phyloP scores from a whole-genome alignment of 2,329 filamentous ascomycete genomes.

The Pyrenophora tritici-repentis region DNA sequence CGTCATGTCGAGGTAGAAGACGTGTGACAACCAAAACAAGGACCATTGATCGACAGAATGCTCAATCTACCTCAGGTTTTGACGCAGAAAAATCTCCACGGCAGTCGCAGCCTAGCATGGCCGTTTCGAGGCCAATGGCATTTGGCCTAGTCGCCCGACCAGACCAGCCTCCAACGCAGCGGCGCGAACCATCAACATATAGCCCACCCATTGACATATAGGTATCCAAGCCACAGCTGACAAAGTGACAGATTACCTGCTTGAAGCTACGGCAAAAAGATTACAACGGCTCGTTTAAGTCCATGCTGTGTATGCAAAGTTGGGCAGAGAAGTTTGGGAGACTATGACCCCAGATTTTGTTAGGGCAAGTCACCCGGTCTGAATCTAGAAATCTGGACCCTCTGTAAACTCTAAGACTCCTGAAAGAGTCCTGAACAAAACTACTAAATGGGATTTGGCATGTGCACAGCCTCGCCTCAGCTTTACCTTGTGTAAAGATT shows the following conservation, averaged over 20 bases:
- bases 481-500: background rate
- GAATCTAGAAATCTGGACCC: no score
- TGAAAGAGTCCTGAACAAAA: background rate
- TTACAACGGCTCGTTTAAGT: background rate
- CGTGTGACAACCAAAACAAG: background rate
- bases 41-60: no score
- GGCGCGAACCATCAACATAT: conserved; percentile 3
- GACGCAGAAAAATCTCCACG: background rate
- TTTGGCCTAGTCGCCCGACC: background rate
- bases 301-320: background rate
- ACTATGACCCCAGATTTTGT: background rate
- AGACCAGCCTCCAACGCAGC: conserved; percentile 1
- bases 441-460: background rate
- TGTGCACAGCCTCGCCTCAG: background rate
- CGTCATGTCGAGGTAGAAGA: no score
- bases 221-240: background rate
- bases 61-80: no score
- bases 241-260: background rate
- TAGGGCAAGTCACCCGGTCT: background rate
- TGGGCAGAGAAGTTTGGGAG: background rate
- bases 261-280: background rate
- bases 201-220: background rate
- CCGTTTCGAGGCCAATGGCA: conserved; percentile 7
- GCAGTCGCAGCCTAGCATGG: background rate
- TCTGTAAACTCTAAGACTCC: no score